A percentile compares a stretch with the other conserved stretches of the same genome.
Evolutionary conservation across 1,284 basidiomycete species (phyloP).

Genomic region (Rhodofomes roseus): DNA sequence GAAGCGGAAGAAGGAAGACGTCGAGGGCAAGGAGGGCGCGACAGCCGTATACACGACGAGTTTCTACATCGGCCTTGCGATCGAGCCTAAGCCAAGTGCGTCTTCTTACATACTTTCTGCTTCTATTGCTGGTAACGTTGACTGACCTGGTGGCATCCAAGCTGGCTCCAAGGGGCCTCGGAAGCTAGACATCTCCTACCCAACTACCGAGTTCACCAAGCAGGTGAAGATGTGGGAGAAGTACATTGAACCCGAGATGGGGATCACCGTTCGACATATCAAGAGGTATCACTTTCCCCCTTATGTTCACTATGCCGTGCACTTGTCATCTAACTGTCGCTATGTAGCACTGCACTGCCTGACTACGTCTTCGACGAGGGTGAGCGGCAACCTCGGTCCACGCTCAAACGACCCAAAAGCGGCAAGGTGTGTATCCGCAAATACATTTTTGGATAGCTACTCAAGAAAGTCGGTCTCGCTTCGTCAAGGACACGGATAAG

Average conservation of each 20-base stretch:
- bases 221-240: conserved; percentile 96
- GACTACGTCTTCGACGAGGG: conserved; percentile 83
- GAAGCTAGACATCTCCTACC: conserved; percentile 94
- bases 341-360: conserved; percentile 62
- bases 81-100: conserved; percentile 89
- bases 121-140: neutral
- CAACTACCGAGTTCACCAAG: conserved; percentile 95
- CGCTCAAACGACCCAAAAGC: conserved; percentile 64
- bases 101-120: conserved; percentile 16
- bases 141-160: conserved; percentile 27
- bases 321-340: conserved; percentile 12
- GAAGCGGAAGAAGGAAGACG: conserved; percentile 78
- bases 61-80: conserved; percentile 94
- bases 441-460: conserved; percentile 12
- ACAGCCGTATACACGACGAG: conserved; percentile 88
- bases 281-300: conserved; percentile 63
- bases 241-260: conserved; percentile 92
- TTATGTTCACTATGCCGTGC: neutral
- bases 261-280: conserved; percentile 91
- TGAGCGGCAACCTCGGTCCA: conserved; percentile 66
- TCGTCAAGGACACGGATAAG: conserved; percentile 54
- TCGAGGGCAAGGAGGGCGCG: conserved; percentile 72
- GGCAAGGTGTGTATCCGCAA: conserved; percentile 58
- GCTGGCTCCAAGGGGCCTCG: conserved; percentile 70
- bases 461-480: neutral